phyloP scores from a whole-genome alignment of 2,329 filamentous ascomycete genomes.

The Colletotrichum lupini region DNA sequence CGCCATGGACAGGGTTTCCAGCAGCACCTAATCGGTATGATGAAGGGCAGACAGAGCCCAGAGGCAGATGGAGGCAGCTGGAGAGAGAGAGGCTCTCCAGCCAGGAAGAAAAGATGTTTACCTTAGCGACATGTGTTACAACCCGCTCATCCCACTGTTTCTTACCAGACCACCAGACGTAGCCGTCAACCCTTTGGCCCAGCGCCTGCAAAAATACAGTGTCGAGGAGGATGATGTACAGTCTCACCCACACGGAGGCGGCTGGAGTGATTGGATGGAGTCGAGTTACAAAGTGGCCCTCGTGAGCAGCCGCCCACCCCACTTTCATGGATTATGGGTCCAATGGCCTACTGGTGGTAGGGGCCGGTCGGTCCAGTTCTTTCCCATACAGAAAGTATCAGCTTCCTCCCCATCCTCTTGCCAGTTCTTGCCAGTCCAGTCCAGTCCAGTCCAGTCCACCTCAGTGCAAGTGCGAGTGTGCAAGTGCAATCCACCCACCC shows the following conservation, averaged over 20 bases:
- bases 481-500: slow-evolving; percentile 17
- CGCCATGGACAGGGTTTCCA: slow-evolving; percentile 5
- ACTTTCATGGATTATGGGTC: background rate
- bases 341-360: background rate
- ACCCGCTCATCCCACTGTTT: slow-evolving; percentile 15
- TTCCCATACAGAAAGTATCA: background rate
- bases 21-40: background rate
- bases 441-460: too few species aligned
- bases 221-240: background rate
- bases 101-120: background rate
- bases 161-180: background rate
- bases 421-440: too few species aligned
- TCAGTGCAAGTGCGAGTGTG: too few species aligned
- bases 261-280: slow-evolving; percentile 35
- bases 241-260: slow-evolving; percentile 30
- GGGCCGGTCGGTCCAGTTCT: background rate
- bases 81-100: background rate
- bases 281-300: slow-evolving; percentile 26
- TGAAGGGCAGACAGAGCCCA: background rate
- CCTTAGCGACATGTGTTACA: slow-evolving; percentile 26
- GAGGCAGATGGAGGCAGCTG: too few species aligned
- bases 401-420: background rate
- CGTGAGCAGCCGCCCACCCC: slow-evolving; percentile 32
- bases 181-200: background rate
- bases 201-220: slow-evolving; percentile 36